Percentiles rank a stretch among this genome's conserved stretches.
Evolutionary conservation across 2,329 filamentous ascomycete species (phyloP).

Genomic region (Colletotrichum salicis): DNA sequence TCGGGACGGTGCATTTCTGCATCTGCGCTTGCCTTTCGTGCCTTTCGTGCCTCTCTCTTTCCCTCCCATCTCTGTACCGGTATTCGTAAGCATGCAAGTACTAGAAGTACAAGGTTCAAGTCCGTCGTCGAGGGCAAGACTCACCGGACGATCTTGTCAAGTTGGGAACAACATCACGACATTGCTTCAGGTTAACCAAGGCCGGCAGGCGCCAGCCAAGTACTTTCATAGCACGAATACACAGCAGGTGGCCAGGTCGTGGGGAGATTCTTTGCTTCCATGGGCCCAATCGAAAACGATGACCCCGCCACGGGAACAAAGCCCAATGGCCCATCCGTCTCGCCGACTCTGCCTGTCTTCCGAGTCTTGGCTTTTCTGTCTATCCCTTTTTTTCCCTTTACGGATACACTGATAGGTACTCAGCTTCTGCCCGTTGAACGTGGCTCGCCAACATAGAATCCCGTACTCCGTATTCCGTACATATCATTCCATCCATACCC

Average conservation of each 20-base stretch:
- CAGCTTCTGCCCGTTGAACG: not conserved
- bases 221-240: not conserved
- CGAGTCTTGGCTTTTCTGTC: conserved; percentile 9
- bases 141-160: not conserved
- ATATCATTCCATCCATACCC: not conserved
- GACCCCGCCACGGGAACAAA: conserved; percentile 7
- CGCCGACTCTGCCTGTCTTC: not conserved
- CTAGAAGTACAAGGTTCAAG: not conserved
- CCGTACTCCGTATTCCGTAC: not conserved
- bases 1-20: not conserved
- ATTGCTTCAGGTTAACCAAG: conserved; percentile 1
- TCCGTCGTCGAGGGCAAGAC: not conserved
- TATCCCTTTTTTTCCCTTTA: not conserved
- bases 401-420: not conserved
- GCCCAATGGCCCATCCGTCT: conserved; percentile 16
- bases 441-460: not conserved
- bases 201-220: not conserved
- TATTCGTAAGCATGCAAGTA: not conserved
- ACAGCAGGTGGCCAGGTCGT: conserved; percentile 15
- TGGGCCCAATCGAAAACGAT: conserved; percentile 16
- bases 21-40: not conserved
- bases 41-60: not conserved
- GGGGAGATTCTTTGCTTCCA: conserved; percentile 19
- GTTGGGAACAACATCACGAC: no score
- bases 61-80: not conserved